Evolutionary conservation across 176 grass and related monocot genomes (phyloP), one percentile per base, ranked within the genome.

Genomic region (Oryza glaberrima): DNA sequence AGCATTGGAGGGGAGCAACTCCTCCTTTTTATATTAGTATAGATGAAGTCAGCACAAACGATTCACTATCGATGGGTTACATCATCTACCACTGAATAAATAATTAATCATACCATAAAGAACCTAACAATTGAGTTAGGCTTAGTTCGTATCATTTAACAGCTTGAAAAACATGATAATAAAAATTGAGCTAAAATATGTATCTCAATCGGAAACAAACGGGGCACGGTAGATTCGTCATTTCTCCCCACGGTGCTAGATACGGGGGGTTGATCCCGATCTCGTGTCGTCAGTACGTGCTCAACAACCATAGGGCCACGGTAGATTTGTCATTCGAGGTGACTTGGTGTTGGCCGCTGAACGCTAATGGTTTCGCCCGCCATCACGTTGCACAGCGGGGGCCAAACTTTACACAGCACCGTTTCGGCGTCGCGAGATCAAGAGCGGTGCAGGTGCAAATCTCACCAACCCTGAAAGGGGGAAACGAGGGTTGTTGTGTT

Each of bases 391-490:
- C 54, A 58, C 76, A 65, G 9, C 20, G 20, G 43, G 41, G 41
- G 58, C 58, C 52, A 43, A 26, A 26, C 34, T 14, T 15, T 26
- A 9, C 54, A 5, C 34, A 60, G n/a, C 58, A 0, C 26, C 6
- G 22, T 34, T 13, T 20, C 7, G 11, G 22, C 8, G 60, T 20
- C 52, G 17, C 30, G 6, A 65, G 35, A 7, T 2, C 0, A 3
- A 28, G 52, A n/a, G 26, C 26, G 61, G 68, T 8, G 19, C 28
- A 19, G 7, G 4, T 56, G 76, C 35, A 78, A 19, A 28, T 56
- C 85, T 81, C 85, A 81, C 85, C 85, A 87, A 81, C 70, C 78
- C 17, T 9, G 78, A 61, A 75, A 44, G 14, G 22, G 30, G 16
- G 8, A 69, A 76, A 19, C 78, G 15, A 46, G n/a, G 47, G 85